Evolutionary conservation across 1,139 yeast species (phyloP), one percentile per base, ranked within the genome.

Genomic region (Diutina neorugosa): DNA sequence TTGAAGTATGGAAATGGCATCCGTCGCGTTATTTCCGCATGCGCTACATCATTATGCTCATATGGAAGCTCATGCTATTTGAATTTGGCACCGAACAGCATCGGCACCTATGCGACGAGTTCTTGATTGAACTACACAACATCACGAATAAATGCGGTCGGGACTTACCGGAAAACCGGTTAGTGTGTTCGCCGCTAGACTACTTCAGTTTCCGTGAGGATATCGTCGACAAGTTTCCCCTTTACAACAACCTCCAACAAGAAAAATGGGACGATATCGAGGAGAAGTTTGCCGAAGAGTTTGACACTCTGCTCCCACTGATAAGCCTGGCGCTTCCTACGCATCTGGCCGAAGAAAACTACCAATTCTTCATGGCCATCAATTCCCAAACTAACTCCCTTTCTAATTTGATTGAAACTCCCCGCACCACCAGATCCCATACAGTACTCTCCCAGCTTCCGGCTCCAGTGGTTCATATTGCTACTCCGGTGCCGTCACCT

Each of bases 401-500:
- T 31, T 74, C 85, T 0, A 83, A 80, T 56, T 73, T 77, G 54
- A 70, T 86, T 57, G 82, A 82, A 57, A 71, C 78, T 50, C 84
- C 91, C 41, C 66, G 85, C 52, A 80, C 85, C 0, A 70, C 73
- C 51, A 74, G 73, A 57, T 65, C 74, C 2, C 86, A 84, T 56
- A 75, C 83, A 5, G 66, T 79, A 2, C 76, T 78, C 54, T 73
- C 78, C 51, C 76, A 80, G 49, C 66, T 84, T 19, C 86, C 88
- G 0, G 73, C 80, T 0, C 89, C 86, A 42, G 75, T 79, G 1
- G 69, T 85, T 2, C 96, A 90, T 65, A 76, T 90, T 18, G 91
- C 96, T 0, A 89, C 96, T 0, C 96, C 96, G 0, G 87, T 86
- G 0, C 94, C 96, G 1, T 86, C 96, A 0, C 96, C 96, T 0